Conservation (phyloP, 2,329 filamentous ascomycete genomes). For the Blumeriella jaapii region DNA sequence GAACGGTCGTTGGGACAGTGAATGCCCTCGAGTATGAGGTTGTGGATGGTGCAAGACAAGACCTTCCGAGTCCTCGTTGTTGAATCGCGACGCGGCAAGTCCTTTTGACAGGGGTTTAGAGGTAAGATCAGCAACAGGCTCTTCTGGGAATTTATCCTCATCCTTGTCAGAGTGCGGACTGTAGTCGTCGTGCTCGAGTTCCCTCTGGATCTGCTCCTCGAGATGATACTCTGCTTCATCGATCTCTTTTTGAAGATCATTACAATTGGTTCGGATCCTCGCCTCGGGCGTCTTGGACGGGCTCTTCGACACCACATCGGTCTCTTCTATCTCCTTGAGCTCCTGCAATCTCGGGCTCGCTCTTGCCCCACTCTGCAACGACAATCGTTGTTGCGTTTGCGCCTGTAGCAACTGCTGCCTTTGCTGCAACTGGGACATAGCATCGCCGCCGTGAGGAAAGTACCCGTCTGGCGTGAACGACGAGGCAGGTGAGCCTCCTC, state of each 20-base stretch:
- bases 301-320: constrained; percentile 35
- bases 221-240: constrained; percentile 79
- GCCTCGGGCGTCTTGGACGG: constrained; percentile 44
- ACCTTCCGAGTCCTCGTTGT: constrained; percentile 38
- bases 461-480: constrained; percentile 39
- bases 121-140: constrained; percentile 11
- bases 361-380: constrained; percentile 31
- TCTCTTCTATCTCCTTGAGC: constrained; percentile 60
- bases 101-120: constrained; percentile 20
- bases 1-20: constrained; percentile 55
- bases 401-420: constrained; percentile 37
- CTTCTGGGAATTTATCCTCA: constrained; percentile 16
- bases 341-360: constrained; percentile 56
- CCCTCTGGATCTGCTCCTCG: constrained; percentile 66
- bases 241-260: constrained; percentile 71
- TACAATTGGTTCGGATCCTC: constrained; percentile 58
- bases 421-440: constrained; percentile 35
- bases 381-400: constrained; percentile 38
- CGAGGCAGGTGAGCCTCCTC: constrained; percentile 51
- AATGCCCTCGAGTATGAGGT: constrained; percentile 63
- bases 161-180: constrained; percentile 43
- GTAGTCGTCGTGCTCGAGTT: constrained; percentile 69
- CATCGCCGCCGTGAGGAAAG: constrained; percentile 26
- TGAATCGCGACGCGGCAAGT: constrained; percentile 33
- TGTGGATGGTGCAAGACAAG: constrained; percentile 58